Percentiles rank a stretch among this genome's conserved stretches.
Conservation (phyloP, 192 early-diverging fungal species). For the Entomortierella beljakovae region DNA sequence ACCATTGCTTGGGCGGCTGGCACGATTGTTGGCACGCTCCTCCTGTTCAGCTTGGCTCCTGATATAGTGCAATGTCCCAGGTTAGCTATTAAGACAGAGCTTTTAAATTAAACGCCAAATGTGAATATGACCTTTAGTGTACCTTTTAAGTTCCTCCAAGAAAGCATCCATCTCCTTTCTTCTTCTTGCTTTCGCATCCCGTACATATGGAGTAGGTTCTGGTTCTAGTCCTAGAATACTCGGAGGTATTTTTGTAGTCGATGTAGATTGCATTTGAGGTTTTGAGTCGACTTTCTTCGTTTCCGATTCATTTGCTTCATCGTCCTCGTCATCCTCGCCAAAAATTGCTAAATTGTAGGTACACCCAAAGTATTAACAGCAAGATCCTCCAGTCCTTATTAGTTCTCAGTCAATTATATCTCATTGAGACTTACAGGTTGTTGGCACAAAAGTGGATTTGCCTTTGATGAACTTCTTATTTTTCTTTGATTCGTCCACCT, state of each 20-base stretch:
- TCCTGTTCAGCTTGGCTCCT: slow-evolving; percentile 72
- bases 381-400: background rate
- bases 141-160: slow-evolving; percentile 86
- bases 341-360: slow-evolving; percentile 45
- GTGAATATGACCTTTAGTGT: background rate
- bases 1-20: slow-evolving; percentile 48
- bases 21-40: slow-evolving; percentile 55
- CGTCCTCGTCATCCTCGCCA: slow-evolving; percentile 56
- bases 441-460: slow-evolving; percentile 57
- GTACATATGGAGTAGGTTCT: slow-evolving; percentile 39
- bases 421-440: slow-evolving; percentile 41
- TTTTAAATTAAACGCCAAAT: background rate
- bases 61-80: background rate
- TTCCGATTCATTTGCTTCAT: slow-evolving; percentile 23
- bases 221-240: slow-evolving; percentile 53
- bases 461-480: slow-evolving; percentile 65
- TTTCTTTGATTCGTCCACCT: slow-evolving; percentile 59
- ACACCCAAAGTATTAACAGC: background rate
- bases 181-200: slow-evolving; percentile 62
- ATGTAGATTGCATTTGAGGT: slow-evolving; percentile 37
- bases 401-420: background rate
- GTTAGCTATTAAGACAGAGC: background rate
- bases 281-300: slow-evolving; percentile 47
- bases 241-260: slow-evolving; percentile 9
- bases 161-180: slow-evolving; percentile 89